phyloP scores from a whole-genome alignment of 2,329 filamentous ascomycete genomes.

The Hymenotorrendiella dingleyae region DNA sequence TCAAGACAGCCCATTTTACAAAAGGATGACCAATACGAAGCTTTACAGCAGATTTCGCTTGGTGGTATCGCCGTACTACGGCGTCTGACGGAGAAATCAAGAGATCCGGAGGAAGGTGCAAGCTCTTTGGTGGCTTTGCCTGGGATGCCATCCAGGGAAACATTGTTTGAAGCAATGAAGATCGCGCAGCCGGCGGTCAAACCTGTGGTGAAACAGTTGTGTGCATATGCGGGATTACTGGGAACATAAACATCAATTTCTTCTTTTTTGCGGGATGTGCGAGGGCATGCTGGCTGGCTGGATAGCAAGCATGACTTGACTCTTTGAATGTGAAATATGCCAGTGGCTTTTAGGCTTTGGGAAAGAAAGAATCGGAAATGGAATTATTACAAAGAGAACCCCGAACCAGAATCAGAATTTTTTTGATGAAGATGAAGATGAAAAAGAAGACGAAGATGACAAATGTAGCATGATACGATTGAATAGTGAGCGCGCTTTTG shows the following conservation, averaged over 20 bases:
- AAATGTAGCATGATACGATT: no score
- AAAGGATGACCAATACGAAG: conserved; percentile 30
- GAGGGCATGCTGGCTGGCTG: no score
- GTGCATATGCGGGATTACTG: conserved; percentile 55
- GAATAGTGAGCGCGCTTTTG: no score
- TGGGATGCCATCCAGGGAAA: conserved; percentile 61
- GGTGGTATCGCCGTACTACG: conserved; percentile 64
- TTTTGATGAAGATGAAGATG: no score
- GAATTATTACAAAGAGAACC: no score
- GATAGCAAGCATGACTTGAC: no score
- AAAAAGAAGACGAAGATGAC: no score
- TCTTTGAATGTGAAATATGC: no score
- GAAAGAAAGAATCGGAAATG: no score
- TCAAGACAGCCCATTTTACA: conserved; percentile 22
- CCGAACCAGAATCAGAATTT: no score
- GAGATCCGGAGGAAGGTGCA: conserved; percentile 46
- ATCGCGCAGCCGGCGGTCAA: conserved; percentile 58
- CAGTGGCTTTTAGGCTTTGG: no score
- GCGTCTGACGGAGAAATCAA: conserved; percentile 61
- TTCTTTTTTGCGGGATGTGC: no score
- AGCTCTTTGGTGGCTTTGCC: conserved; percentile 51
- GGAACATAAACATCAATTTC: conserved; percentile 38
- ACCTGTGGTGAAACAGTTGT: conserved; percentile 63
- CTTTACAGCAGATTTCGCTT: conserved; percentile 49
- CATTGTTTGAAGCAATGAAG: conserved; percentile 59